A percentile compares a stretch with the other conserved stretches of the same genome.
Evolutionary conservation across 768 basidiomycete genomes (phyloP).

Genomic region (Mycena alexandri): DNA sequence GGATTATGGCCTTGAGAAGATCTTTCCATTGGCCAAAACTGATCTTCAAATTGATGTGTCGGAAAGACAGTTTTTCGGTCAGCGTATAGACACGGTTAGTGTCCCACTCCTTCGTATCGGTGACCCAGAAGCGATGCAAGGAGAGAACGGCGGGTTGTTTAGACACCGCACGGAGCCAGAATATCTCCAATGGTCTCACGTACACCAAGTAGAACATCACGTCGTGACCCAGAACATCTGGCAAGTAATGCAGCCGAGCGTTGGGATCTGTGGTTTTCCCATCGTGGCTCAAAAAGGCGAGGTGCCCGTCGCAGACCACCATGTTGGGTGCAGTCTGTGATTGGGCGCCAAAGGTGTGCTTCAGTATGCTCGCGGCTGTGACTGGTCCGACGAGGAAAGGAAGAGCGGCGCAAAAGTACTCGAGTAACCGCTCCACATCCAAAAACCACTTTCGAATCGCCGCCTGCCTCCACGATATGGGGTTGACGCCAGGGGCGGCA

Average conservation of each 20-base stretch:
- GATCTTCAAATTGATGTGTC: neutral
- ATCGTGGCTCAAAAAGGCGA: neutral
- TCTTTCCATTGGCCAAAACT: neutral
- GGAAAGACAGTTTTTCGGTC: neutral
- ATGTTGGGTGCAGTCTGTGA: neutral
- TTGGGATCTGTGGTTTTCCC: neutral
- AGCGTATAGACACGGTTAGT: neutral
- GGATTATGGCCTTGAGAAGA: neutral
- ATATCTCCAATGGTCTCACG: neutral
- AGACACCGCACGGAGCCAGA: neutral
- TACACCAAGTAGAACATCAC: neutral
- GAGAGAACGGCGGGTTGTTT: neutral
- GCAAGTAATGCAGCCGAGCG: neutral
- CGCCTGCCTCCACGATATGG: neutral
- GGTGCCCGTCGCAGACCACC: neutral
- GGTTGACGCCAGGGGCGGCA: neutral
- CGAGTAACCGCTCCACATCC: neutral
- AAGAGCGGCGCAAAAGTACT: slow-evolving; percentile 3
- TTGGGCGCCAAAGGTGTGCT: neutral
- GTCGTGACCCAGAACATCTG: neutral
- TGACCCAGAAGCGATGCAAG: neutral
- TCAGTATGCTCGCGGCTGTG: neutral
- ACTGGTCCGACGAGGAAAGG: neutral
- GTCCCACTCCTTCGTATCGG: neutral
- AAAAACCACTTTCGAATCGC: neutral